Conservation (phyloP, 176 grass and related monocot genomes). For the Guadua angustifolia region DNA sequence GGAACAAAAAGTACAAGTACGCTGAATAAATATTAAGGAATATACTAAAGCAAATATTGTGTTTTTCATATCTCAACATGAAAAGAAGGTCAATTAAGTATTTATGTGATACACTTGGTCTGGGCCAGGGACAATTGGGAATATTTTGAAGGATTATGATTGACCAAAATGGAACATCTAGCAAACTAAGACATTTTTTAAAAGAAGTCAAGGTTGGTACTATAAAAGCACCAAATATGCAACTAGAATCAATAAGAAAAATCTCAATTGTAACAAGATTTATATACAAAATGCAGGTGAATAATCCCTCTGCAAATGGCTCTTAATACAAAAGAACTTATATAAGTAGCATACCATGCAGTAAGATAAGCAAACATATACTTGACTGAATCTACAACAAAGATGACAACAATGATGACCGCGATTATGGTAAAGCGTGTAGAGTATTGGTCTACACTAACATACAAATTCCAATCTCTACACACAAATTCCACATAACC, state of each 20-base stretch:
- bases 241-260: neutral
- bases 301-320: neutral
- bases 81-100: conserved; percentile 15
- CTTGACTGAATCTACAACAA: neutral
- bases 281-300: neutral
- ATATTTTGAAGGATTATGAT: neutral
- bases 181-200: neutral
- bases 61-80: neutral
- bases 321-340: neutral
- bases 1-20: conserved; percentile 5
- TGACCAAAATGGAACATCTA: neutral
- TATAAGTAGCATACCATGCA: neutral
- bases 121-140: neutral
- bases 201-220: neutral
- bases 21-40: conserved; percentile 14
- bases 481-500: neutral
- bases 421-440: neutral
- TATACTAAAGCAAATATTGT: neutral
- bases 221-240: neutral
- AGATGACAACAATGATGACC: neutral
- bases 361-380: conserved; percentile 10
- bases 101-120: neutral
- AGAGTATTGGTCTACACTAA: neutral
- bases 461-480: neutral
- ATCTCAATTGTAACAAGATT: neutral